Percentiles rank a stretch among this genome's conserved stretches.
These are phyloP conservation scores for Calonectria pseudoreteaudii DNA, from an alignment of 2,329 filamentous ascomycete species.

Conservation along the genomic window DNA sequence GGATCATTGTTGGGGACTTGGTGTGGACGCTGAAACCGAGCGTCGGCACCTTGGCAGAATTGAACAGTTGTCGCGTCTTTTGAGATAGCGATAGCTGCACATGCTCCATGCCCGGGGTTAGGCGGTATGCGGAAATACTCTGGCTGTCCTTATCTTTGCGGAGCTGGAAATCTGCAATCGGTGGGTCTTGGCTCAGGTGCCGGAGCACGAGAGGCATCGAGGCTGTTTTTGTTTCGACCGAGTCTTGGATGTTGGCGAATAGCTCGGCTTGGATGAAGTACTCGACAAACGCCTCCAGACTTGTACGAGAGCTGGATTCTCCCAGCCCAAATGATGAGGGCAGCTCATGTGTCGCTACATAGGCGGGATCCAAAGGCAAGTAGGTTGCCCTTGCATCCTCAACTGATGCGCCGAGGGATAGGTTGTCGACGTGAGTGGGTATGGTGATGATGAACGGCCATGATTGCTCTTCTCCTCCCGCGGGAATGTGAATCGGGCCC, in stretches of 20 bases:
- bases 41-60: conserved; percentile 46
- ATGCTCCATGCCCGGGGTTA: conserved; percentile 47
- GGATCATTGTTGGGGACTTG: conserved; percentile 43
- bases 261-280: conserved; percentile 50
- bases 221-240: conserved; percentile 20
- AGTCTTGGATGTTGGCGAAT: neutral
- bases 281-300: conserved; percentile 36
- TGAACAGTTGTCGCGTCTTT: conserved; percentile 47
- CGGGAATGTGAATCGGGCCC: conserved; percentile 43
- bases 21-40: conserved; percentile 43
- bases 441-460: conserved; percentile 48
- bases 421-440: conserved; percentile 32
- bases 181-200: conserved; percentile 7
- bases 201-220: conserved; percentile 38
- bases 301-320: neutral
- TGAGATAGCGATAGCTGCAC: conserved; percentile 47
- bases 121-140: conserved; percentile 34
- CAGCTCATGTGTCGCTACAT: neutral
- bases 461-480: neutral
- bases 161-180: conserved; percentile 34
- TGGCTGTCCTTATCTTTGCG: neutral
- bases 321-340: conserved; percentile 18
- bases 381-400: neutral
- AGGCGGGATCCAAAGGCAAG: neutral
- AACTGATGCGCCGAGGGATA: neutral